phyloP scores from a whole-genome alignment of 2,329 filamentous ascomycete genomes.

The Fusarium sp. region DNA sequence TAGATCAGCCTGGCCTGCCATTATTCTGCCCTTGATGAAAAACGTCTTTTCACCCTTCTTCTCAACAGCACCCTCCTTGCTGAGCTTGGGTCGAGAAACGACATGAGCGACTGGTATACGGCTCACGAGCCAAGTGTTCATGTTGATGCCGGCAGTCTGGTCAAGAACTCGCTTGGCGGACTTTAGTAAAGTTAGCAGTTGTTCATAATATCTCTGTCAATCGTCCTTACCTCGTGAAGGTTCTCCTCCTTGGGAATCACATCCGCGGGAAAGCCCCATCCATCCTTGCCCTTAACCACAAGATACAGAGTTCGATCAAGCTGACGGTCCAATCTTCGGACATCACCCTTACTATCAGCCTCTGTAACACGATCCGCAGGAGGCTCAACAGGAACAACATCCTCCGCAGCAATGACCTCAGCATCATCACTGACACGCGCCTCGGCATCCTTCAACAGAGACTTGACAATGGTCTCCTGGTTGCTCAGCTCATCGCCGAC shows the following conservation, averaged over 20 bases:
- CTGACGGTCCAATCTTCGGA: constrained; percentile 80
- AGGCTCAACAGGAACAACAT: constrained; percentile 75
- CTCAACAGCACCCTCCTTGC: constrained; percentile 57
- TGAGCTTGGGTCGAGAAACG: constrained; percentile 65
- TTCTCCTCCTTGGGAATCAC: constrained; percentile 77
- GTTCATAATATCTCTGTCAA: neutral
- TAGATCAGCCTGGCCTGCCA: constrained; percentile 94
- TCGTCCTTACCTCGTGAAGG: constrained; percentile 77
- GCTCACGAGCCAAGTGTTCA: constrained; percentile 98
- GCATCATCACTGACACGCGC: constrained; percentile 69
- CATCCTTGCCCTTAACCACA: constrained; percentile 78
- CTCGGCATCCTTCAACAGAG: constrained; percentile 81
- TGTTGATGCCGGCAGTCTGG: constrained; percentile 86
- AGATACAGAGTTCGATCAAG: constrained; percentile 89
- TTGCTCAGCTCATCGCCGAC: constrained; percentile 77
- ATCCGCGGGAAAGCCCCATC: constrained; percentile 87
- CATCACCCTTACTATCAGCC: constrained; percentile 81
- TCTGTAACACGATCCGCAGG: constrained; percentile 79
- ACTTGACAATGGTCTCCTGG: constrained; percentile 73
- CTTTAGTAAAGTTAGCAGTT: constrained; percentile 59
- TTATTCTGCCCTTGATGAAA: constrained; percentile 95
- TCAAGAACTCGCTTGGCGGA: constrained; percentile 83
- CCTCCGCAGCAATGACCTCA: constrained; percentile 67
- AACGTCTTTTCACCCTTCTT: constrained; percentile 83
- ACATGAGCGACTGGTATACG: constrained; percentile 89